Evolutionary conservation across 1,284 basidiomycete species (phyloP).

Genomic region (Pascua guehoae): DNA sequence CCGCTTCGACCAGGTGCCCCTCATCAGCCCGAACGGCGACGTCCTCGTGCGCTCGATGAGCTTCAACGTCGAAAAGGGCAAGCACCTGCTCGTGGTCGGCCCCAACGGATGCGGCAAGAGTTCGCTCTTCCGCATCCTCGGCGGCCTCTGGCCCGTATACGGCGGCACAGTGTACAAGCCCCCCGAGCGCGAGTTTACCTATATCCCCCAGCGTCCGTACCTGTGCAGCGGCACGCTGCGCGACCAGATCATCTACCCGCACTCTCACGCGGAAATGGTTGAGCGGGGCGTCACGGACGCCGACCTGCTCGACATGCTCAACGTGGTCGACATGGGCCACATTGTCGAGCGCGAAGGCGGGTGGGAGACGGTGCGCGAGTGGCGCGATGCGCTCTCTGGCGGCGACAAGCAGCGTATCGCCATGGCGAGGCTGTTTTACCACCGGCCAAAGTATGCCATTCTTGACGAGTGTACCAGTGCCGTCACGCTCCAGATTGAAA

Average conservation of each 20-base stretch:
- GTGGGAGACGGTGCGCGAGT: conserved; percentile 83
- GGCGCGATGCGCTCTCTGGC: conserved; percentile 84
- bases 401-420: conserved; percentile 73
- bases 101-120: conserved; percentile 89
- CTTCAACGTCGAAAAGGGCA: conserved; percentile 87
- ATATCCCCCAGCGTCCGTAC: conserved; percentile 95
- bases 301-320: conserved; percentile 69
- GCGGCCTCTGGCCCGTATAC: conserved; percentile 96
- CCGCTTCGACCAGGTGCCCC: conserved; percentile 86
- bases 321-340: conserved; percentile 77
- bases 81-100: conserved; percentile 86
- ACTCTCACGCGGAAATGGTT: conserved; percentile 61
- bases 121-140: conserved; percentile 88
- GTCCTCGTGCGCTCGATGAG: conserved; percentile 77
- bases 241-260: conserved; percentile 81
- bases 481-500: conserved; percentile 89
- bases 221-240: conserved; percentile 87
- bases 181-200: conserved; percentile 79
- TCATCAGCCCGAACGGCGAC: conserved; percentile 94
- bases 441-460: conserved; percentile 93
- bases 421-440: conserved; percentile 95
- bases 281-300: conserved; percentile 68
- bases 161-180: conserved; percentile 93
- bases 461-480: conserved; percentile 94
- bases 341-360: conserved; percentile 95